Evolutionary conservation across 202 grass and related monocot species (phyloP), one percentile per base, ranked within the genome.

Genomic region (Alloteropsis angusta): DNA sequence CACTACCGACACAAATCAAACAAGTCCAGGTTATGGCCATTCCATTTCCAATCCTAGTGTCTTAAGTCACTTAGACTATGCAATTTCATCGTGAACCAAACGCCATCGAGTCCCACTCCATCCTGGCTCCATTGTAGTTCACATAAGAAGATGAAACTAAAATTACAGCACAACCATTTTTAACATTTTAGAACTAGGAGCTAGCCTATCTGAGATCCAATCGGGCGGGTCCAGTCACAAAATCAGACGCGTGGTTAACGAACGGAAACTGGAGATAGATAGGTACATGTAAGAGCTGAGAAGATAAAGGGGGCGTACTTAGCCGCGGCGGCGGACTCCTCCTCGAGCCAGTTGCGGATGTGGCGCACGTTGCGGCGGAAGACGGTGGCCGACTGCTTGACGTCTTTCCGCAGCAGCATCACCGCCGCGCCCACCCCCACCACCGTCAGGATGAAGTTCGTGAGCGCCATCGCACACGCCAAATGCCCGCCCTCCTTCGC

Each of bases 321-420:
- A 67, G 88, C 41, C 16, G 88, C 83, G 76, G 92, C 62, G 60
- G 90, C 19, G 56, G 90, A 93, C 85, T 97, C 90, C 81, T 97
- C 90, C 79, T 97, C 90, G 82, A 97, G 88, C 93, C 88, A 97
- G n/a, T 73, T 84, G 52, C 86, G 84, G 71, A 97, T 93, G 16
- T 93, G 90, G 60, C 88, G 86, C 66, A 93, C 71, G 88, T 97
- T 97, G 71, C 86, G 94, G 71, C 94, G 88, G 84, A 97, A 90
- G 14, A 92, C 37, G 79, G 88, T 35, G 23, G 86, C 84, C 30
- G 86, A 93, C 83, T 93, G 91, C 91, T 84, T 97, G 65, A 91
- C 91, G 82, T 97, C 94, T 15, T 85, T 86, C 64, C 86, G 88
- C 63, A 97, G 84, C 78, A 93, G 86, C 81, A 97, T 83, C 81